Evolutionary conservation across 73 alveolate genomes (phyloP), one percentile per base, ranked within the genome.

Genomic region (Paraurostyla sp.): DNA sequence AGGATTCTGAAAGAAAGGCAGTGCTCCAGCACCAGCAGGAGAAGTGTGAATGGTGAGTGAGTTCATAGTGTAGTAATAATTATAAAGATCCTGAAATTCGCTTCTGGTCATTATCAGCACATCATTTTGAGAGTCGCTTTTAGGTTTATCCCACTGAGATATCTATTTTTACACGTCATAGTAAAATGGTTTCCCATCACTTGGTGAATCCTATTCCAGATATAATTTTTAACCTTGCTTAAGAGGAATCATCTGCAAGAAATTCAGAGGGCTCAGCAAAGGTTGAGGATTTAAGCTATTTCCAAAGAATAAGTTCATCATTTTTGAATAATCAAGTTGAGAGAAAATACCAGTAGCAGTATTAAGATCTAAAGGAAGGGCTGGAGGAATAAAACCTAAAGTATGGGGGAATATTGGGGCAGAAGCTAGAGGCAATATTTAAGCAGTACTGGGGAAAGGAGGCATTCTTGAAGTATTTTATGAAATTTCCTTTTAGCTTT

Each of bases 141-240:
- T 29, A 20, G 91, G 91, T 30, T 60, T 30, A 16, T 81, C 91
- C 91, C 91, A 81, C 56, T 81, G 71, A 0, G 91, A 56, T 32
- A 51, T 69, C 23, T 71, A 45, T 18, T 32, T 81, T 29, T 62
- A 23, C n/a, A 50, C 32, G 36, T 81, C 80, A 0, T 29, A 81
- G 46, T 81, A 81, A 42, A 29, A 81, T 20, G 85, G 69, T 33
- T 63, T 58, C 20, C 89, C 91, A 0, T 57, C 91, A 7, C 23
- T 13, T 30, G 69, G 23, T 29, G 16, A 23, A 45, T n/a, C n/a
- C n/a, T 23, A 81, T 42, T 62, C 73, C 23, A 81, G 23, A 38
- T 30, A 81, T 18, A 30, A 27, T 60, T 29, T 59, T 43, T 62
- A 16, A 25, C 52, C 65, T 27, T 23, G 80, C 56, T 76, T 76